Evolutionary conservation across 2,329 filamentous ascomycete species (phyloP).

Genomic region (Elsinoe australis): DNA sequence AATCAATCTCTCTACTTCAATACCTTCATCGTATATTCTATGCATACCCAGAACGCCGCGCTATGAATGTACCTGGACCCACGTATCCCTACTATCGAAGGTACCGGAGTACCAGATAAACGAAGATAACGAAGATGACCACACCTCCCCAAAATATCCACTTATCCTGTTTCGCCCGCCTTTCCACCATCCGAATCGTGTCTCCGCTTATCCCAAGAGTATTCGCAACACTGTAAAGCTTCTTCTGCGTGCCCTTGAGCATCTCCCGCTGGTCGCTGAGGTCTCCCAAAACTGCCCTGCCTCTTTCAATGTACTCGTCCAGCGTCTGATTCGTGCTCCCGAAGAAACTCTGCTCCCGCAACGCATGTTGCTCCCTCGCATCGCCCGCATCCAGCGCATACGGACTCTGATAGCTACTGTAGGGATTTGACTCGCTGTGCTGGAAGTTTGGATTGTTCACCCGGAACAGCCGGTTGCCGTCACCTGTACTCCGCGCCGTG

Average conservation of each 20-base stretch:
- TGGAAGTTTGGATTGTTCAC: constrained; percentile 32
- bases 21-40: too few species aligned
- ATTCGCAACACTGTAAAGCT: constrained; percentile 86
- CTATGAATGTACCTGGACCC: background rate
- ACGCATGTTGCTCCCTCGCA: constrained; percentile 64
- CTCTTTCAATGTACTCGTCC: constrained; percentile 88
- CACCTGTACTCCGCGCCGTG: constrained; percentile 24
- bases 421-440: constrained; percentile 34
- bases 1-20: too few species aligned
- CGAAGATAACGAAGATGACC: constrained; percentile 80
- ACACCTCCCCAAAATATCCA: constrained; percentile 94
- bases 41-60: constrained; percentile 13
- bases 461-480: constrained; percentile 32
- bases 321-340: constrained; percentile 71
- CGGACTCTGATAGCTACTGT: constrained; percentile 32
- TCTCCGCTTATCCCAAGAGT: constrained; percentile 89
- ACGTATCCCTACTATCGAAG: constrained; percentile 52
- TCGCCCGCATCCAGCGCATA: constrained; percentile 28
- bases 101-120: constrained; percentile 82
- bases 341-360: constrained; percentile 87
- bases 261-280: constrained; percentile 85
- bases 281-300: constrained; percentile 82
- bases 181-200: constrained; percentile 93
- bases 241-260: constrained; percentile 86
- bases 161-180: constrained; percentile 87